A percentile compares a stretch with the other conserved stretches of the same genome.
phyloP scores from a whole-genome alignment of 352 stramenopile genomes.

The Poterioochromonas sp. region DNA sequence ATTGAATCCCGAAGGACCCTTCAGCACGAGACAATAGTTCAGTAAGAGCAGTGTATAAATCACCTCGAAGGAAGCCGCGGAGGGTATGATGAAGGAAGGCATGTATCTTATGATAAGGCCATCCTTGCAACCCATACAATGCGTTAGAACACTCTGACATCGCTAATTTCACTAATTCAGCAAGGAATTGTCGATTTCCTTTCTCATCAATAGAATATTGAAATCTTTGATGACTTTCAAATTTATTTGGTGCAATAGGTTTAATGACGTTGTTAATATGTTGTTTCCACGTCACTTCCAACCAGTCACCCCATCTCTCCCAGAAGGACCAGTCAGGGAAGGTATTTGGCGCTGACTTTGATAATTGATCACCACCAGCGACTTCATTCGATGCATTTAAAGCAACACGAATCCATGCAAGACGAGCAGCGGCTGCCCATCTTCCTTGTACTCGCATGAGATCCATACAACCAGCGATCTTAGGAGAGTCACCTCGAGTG shows the following conservation, averaged over 20 bases:
- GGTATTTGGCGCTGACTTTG: not conserved
- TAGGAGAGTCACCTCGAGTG: slow-evolving; percentile 34
- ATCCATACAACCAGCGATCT: slow-evolving; percentile 41
- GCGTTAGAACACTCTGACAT: not conserved
- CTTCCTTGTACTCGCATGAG: slow-evolving; percentile 40
- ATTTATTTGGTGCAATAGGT: not conserved
- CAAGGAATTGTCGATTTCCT: not conserved
- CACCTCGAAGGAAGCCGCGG: slow-evolving; percentile 30
- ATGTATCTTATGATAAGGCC: not conserved
- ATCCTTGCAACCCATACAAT: not conserved
- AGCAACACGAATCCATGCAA: slow-evolving; percentile 15
- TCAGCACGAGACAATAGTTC: slow-evolving; percentile 37
- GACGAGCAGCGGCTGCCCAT: slow-evolving; percentile 17
- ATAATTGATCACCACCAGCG: not conserved
- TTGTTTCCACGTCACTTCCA: not conserved
- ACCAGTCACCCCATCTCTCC: not conserved
- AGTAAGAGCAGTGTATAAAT: slow-evolving; percentile 37
- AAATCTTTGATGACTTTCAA: not conserved
- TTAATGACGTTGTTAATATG: slow-evolving; percentile 33
- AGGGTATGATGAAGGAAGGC: slow-evolving; percentile 35
- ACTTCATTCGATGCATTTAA: not conserved
- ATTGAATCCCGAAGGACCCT: slow-evolving; percentile 38
- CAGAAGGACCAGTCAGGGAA: not conserved
- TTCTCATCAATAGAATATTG: not conserved
- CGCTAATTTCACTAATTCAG: not conserved